Base-by-base conservation (phyloP, 805 yeast genomes). In the Lipomyces mesembrius region DNA sequence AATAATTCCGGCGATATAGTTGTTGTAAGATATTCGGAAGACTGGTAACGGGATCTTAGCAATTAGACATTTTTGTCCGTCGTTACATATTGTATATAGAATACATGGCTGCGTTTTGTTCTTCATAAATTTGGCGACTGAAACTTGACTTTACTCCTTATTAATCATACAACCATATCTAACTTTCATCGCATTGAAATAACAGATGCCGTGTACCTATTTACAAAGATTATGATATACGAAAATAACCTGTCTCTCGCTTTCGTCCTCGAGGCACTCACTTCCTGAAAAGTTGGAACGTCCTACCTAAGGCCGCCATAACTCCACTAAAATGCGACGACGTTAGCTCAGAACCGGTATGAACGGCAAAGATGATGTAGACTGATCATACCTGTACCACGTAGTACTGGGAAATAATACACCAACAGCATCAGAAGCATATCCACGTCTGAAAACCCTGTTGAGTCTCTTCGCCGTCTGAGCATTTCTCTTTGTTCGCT, bases 401-500 rank as follows among this genome's bases (percentile, higher is more conserved):
- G 59, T 12, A 22, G 58, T 27, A 8, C 14, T 43, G 37, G 22
- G 14, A 32, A 7, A 14, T 11, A 32, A 55, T 27, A 6, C 58
- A n/a, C 32, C 32, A 11, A 29, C 34, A 29, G 53, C 61, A 27
- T 25, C 49, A 0, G 67, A 49, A 7, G 59, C 14, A 22, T 57
- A 56, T 11, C 20, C 20, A 9, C 63, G 52, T 32, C 65, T 52
- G 70, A 90, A 89, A 60, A 91, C 78, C 74, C 85, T 87, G 80
- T 94, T 94, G 79, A 94, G 84, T 78, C 87, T 88, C 81, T 87
- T 88, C 25, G 98, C 99, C 32, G 97, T 94, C 76, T 84, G 83
- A 43, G 97, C 97, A 77, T 95, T 95, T 70, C 89, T 91, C 81
- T 91, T 87, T 20, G 99, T 95, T 69, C 89, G 84, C 83, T 95